These are phyloP conservation scores for Erythrophleum fordii DNA, from an alignment of 306 rosid genomes.

Conservation along the genomic window DNA sequence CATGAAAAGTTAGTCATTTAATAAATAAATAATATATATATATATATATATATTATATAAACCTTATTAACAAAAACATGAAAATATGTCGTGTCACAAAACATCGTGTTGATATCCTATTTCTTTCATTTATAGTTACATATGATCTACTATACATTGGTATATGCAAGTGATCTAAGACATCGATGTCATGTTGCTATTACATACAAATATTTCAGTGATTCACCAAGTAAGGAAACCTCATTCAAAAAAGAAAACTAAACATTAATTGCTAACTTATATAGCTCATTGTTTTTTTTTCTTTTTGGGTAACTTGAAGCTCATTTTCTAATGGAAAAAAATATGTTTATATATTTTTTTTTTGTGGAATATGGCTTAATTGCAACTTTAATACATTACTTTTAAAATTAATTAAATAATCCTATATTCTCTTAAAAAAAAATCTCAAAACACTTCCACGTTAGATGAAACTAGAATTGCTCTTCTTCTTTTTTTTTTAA, in stretches of 20 bases:
- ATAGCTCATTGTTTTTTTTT: not conserved
- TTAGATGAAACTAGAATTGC: too few species aligned
- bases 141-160: conserved; percentile 3
- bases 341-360: too few species aligned
- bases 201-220: not conserved
- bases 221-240: not conserved
- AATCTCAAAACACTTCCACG: too few species aligned
- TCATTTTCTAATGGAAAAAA: not conserved
- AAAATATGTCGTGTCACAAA: not conserved
- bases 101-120: conserved; percentile 10
- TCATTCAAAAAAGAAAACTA: not conserved
- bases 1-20: too few species aligned
- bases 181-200: not conserved
- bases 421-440: too few species aligned
- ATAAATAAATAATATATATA: too few species aligned
- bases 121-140: conserved; percentile 16
- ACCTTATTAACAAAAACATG: not conserved
- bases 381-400: too few species aligned
- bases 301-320: not conserved
- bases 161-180: not conserved
- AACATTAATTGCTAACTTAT: not conserved
- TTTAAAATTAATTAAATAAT: too few species aligned
- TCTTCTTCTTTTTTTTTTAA: too few species aligned
- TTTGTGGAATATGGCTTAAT: too few species aligned
- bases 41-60: too few species aligned